Base-by-base conservation (phyloP, 164 flowering plant genomes). In the Cinnamomum micranthum region DNA sequence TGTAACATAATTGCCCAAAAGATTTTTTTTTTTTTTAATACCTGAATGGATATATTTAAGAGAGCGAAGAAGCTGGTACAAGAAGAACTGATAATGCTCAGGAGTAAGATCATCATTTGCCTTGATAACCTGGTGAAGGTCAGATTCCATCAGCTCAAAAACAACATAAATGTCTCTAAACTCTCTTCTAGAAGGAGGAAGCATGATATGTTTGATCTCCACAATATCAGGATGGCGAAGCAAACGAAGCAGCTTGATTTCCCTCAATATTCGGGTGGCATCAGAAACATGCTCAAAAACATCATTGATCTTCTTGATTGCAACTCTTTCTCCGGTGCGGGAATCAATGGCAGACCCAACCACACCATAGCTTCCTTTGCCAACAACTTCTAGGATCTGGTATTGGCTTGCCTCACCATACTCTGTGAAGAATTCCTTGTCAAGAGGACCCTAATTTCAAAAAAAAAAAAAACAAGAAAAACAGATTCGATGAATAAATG, bases 71-170 rank as follows among this genome's bases (percentile, higher is more conserved):
- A 93, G 89, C 85, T 93, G 98, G 83, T 93, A 91, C 73, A 93
- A 77, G 86, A 93, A 93, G 81, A 89, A 88, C 65, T 90, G 93
- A 82, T 86, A 82, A 80, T 93, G 98, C 63, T 85, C 88, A 75
- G 96, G 92, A 67, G 88, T 85, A 62, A 93, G 93, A 83, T 93
- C 91, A 76, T 91, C 90, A 84, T 91, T 91, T 66, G 89, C 88
- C 86, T 90, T 93, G 23, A 93, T 89, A n/a, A 91, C 96, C 79
- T 90, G 90, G 73, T 91, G 93, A 76, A 93, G 96, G 50, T 93
- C 96, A 65, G 98, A 90, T 80, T 93, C 98, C 98, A 93, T 93
- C 86, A 93, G 77, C 85, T 93, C 96, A 84, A 93, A 90, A 65
- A 93, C 96, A 70, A 93, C 96, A 83, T 90, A 93, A 14, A 91